Percentiles rank a stretch among this genome's conserved stretches.
Conservation (phyloP, 768 basidiomycete species). For the Agrocybe pediades region DNA sequence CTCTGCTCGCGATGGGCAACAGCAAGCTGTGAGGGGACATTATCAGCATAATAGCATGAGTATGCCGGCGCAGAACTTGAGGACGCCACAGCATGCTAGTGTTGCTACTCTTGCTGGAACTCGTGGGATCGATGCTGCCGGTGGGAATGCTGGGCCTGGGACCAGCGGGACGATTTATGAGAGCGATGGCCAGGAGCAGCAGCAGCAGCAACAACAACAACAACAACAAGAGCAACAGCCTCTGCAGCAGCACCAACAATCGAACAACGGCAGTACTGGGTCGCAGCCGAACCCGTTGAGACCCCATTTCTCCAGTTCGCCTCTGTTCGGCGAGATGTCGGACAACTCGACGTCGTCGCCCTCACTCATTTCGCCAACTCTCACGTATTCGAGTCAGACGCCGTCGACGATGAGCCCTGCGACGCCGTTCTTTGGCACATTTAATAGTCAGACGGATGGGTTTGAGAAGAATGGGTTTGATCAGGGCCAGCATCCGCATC, state of each 20-base stretch:
- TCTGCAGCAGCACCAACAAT: neutral
- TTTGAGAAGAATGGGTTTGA: slow-evolving; percentile 27
- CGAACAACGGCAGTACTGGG: neutral
- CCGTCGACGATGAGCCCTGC: slow-evolving; percentile 70
- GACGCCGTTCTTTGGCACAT: slow-evolving; percentile 71
- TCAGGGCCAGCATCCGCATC: too few relatives aligned
- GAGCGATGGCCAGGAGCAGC: slow-evolving; percentile 12
- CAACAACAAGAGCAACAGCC: neutral
- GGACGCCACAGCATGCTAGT: slow-evolving; percentile 34
- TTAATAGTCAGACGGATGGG: slow-evolving; percentile 36
- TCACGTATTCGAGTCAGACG: slow-evolving; percentile 68
- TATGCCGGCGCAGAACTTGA: slow-evolving; percentile 33
- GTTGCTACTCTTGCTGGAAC: slow-evolving; percentile 24
- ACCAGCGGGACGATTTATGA: slow-evolving; percentile 22
- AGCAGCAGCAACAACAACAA: neutral
- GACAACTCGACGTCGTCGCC: slow-evolving; percentile 37
- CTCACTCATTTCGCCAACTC: slow-evolving; percentile 62
- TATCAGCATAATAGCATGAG: slow-evolving; percentile 53
- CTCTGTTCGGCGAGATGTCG: slow-evolving; percentile 17
- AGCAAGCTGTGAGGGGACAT: slow-evolving; percentile 33
- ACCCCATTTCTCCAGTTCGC: slow-evolving; percentile 14
- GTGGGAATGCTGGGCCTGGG: neutral
- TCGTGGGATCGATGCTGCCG: slow-evolving; percentile 15
- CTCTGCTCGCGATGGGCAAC: slow-evolving; percentile 22
- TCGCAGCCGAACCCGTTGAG: slow-evolving; percentile 20